Evolutionary conservation across 2,329 filamentous ascomycete genomes (phyloP).

Genomic region (Pseudopithomyces maydicus): DNA sequence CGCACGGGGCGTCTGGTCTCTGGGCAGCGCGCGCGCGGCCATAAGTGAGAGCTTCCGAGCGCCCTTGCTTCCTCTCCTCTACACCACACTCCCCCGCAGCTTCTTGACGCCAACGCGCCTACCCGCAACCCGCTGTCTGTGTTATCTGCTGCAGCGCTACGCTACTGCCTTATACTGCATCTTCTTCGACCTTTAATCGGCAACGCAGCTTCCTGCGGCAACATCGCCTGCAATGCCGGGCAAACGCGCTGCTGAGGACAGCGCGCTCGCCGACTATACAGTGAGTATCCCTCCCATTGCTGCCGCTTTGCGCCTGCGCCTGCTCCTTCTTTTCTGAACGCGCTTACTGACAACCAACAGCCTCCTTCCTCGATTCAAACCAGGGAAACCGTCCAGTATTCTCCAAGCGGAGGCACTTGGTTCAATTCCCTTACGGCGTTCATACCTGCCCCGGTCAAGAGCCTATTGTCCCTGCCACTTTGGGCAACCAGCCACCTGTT

Average conservation of each 20-base stretch:
- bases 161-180: too few relatives aligned
- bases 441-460: slow-evolving; percentile 13
- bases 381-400: not conserved
- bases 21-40: too few relatives aligned
- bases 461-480: slow-evolving; percentile 17
- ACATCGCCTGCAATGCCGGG: not conserved
- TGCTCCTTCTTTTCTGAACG: not conserved
- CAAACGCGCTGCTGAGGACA: not conserved
- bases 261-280: not conserved
- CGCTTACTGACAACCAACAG: not conserved
- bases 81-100: too few relatives aligned
- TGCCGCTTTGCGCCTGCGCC: not conserved
- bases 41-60: too few relatives aligned
- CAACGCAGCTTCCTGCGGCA: too few relatives aligned
- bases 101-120: too few relatives aligned
- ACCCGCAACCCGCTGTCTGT: too few relatives aligned
- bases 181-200: too few relatives aligned
- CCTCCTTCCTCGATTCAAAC: not conserved
- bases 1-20: too few relatives aligned
- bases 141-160: too few relatives aligned
- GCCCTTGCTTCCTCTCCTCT: too few relatives aligned
- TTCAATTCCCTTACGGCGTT: slow-evolving; percentile 22
- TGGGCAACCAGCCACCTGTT: slow-evolving; percentile 18
- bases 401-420: slow-evolving; percentile 1
- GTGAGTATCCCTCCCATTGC: not conserved